These are phyloP conservation scores for Globisporangium lucens DNA, from an alignment of 352 stramenopile genomes.

Conservation along the genomic window DNA sequence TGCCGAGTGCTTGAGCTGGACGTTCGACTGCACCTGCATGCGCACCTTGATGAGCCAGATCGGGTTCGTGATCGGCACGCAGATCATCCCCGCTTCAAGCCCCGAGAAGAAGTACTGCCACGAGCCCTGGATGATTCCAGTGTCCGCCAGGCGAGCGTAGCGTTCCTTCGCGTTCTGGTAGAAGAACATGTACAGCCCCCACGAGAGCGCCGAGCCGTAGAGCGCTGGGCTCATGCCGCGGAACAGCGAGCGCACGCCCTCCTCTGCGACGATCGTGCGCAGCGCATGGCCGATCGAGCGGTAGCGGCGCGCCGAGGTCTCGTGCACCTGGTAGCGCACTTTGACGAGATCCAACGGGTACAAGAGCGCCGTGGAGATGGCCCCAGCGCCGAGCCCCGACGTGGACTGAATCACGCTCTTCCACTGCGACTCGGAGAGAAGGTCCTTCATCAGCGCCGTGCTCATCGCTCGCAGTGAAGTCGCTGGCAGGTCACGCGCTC, in stretches of 20 bases:
- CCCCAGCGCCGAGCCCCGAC: conserved; percentile 70
- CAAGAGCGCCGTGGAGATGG: conserved; percentile 81
- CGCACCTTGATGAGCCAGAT: conserved; percentile 98
- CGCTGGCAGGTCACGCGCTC: not conserved
- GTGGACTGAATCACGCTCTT: conserved; percentile 60
- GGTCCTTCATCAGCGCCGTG: conserved; percentile 26
- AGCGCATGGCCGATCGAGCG: conserved; percentile 70
- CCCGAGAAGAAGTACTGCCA: conserved; percentile 83
- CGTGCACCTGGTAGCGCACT: conserved; percentile 96
- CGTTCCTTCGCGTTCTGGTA: conserved; percentile 95
- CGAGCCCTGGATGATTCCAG: conserved; percentile 67
- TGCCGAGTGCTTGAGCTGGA: conserved; percentile 36
- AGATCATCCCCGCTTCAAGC: conserved; percentile 82
- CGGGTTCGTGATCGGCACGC: conserved; percentile 97
- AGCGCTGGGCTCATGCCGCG: conserved; percentile 94
- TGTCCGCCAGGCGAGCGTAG: conserved; percentile 67
- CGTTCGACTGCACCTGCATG: conserved; percentile 89
- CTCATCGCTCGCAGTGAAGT: conserved; percentile 8
- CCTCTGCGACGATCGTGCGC: conserved; percentile 73
- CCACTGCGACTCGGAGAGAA: conserved; percentile 66
- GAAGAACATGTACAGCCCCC: conserved; percentile 98
- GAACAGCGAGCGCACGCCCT: conserved; percentile 90
- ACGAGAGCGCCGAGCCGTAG: conserved; percentile 93
- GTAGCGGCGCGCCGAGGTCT: conserved; percentile 70
- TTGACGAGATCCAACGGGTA: conserved; percentile 98